Conservation (phyloP, 2,329 filamentous ascomycete genomes). For the Ascochyta clinopodiicola region DNA sequence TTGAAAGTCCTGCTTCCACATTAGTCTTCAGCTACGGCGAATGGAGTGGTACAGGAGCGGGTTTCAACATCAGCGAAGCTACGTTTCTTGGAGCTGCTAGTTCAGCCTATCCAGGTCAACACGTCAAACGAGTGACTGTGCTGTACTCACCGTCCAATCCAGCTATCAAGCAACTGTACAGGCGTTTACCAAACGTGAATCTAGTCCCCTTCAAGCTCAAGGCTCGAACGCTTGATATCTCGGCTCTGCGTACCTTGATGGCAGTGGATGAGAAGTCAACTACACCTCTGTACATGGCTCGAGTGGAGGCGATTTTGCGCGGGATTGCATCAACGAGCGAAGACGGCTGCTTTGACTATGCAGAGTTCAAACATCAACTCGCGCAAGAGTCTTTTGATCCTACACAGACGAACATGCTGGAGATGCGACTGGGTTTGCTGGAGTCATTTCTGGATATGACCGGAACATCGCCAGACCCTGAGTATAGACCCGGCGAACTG, state of each 20-base stretch:
- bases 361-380: slow-evolving; percentile 25
- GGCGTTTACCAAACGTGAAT: slow-evolving; percentile 48
- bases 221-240: slow-evolving; percentile 58
- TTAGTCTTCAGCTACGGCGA: slow-evolving; percentile 64
- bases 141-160: slow-evolving; percentile 35
- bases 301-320: slow-evolving; percentile 56
- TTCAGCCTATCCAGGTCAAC: slow-evolving; percentile 14
- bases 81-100: slow-evolving; percentile 58
- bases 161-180: slow-evolving; percentile 29
- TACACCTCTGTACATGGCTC: slow-evolving; percentile 63
- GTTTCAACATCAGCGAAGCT: slow-evolving; percentile 63
- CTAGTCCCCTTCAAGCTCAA: slow-evolving; percentile 57
- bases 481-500: slow-evolving; percentile 56
- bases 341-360: slow-evolving; percentile 57
- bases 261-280: slow-evolving; percentile 22
- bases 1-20: slow-evolving; percentile 62
- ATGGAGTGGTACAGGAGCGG: slow-evolving; percentile 53
- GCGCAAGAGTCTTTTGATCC: slow-evolving; percentile 23
- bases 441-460: slow-evolving; percentile 66
- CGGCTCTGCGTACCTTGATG: slow-evolving; percentile 52
- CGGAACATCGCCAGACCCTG: slow-evolving; percentile 15
- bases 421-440: slow-evolving; percentile 66
- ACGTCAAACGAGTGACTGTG: slow-evolving; percentile 29
- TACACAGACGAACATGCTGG: slow-evolving; percentile 62
- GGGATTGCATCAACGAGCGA: slow-evolving; percentile 61